Conservation (phyloP, 169 alveolate species). For the Plasmodium reichenowi region DNA sequence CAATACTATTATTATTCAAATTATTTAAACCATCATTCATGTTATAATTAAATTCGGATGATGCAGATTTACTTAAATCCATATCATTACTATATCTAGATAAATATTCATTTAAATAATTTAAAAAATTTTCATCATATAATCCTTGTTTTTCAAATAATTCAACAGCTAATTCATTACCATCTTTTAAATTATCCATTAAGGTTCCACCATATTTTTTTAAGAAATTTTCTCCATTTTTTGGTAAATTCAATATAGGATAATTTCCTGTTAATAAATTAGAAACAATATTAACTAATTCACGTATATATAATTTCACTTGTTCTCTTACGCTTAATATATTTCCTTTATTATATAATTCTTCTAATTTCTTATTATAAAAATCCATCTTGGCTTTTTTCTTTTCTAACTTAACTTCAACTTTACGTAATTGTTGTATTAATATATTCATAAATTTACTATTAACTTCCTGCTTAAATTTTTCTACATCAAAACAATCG, state of each 20-base stretch:
- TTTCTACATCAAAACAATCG: constrained; percentile 83
- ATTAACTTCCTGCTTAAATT: constrained; percentile 86
- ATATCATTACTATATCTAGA: constrained; percentile 78
- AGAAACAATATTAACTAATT: constrained; percentile 87
- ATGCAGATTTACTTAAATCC: constrained; percentile 34
- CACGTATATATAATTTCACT: constrained; percentile 87
- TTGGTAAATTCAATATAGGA: constrained; percentile 88
- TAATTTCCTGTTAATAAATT: constrained; percentile 91
- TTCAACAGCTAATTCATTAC: constrained; percentile 87
- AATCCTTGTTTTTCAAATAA: constrained; percentile 87
- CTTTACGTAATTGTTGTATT: constrained; percentile 83
- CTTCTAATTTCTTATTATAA: constrained; percentile 78
- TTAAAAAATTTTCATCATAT: constrained; percentile 86
- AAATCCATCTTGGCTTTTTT: constrained; percentile 85
- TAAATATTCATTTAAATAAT: constrained; percentile 78
- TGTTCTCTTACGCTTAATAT: constrained; percentile 84
- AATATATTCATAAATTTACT: constrained; percentile 87
- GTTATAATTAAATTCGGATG: constrained; percentile 50
- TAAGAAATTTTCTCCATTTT: constrained; percentile 87
- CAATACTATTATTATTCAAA: constrained; percentile 12
- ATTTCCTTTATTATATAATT: constrained; percentile 82
- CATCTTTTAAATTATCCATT: constrained; percentile 89
- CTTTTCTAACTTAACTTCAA: constrained; percentile 86
- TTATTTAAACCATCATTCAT: constrained; percentile 24
- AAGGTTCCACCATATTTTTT: constrained; percentile 89